Conservation (phyloP, 768 basidiomycete species). For the Russula compacta region DNA sequence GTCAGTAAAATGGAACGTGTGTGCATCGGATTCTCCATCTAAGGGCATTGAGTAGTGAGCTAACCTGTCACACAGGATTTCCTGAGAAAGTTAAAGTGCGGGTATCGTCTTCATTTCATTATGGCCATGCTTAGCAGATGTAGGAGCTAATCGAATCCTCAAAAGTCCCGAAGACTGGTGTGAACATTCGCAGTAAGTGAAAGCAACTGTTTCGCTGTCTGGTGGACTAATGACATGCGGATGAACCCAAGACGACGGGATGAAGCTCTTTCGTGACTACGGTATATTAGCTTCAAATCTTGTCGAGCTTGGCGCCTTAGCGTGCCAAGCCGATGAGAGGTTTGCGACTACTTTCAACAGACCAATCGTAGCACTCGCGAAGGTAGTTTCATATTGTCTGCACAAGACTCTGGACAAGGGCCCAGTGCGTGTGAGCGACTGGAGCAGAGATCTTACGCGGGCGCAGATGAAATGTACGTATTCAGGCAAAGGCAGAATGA, state of each 20-base stretch:
- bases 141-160: conserved; percentile 40
- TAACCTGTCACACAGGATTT: conserved; percentile 28
- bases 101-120: neutral
- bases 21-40: conserved; percentile 2
- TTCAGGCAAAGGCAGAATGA: neutral
- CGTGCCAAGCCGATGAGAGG: conserved; percentile 30
- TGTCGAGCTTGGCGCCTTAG: conserved; percentile 39
- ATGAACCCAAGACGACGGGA: conserved; percentile 34
- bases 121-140: neutral
- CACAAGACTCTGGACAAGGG: conserved; percentile 34
- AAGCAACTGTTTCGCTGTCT: neutral
- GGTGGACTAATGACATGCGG: neutral
- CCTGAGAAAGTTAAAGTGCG: conserved; percentile 35
- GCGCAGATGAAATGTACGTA: conserved; percentile 34
- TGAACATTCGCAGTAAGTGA: conserved; percentile 39
- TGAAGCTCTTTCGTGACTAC: conserved; percentile 40
- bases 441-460: conserved; percentile 33
- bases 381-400: conserved; percentile 36
- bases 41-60: neutral
- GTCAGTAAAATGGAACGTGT: conserved; percentile 40
- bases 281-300: conserved; percentile 35
- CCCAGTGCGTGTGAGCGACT: conserved; percentile 38
- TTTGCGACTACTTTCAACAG: conserved; percentile 30
- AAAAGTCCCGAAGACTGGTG: conserved; percentile 36
- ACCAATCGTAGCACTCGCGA: conserved; percentile 35